Conservation (phyloP, 495 filamentous ascomycete species). For the Cenococcum geophilum region DNA sequence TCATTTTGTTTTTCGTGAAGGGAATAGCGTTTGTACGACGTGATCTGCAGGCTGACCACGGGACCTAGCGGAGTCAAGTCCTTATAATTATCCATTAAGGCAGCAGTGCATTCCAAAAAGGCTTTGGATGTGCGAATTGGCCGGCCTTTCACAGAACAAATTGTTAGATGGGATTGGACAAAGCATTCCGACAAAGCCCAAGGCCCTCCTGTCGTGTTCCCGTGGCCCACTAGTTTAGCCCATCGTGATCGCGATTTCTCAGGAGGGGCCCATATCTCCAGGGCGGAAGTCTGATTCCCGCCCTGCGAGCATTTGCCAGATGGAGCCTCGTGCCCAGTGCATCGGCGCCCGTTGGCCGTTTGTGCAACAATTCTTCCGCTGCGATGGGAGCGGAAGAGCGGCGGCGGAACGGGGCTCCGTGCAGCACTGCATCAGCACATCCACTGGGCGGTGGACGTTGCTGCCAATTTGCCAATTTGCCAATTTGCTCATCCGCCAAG, state of each 20-base stretch:
- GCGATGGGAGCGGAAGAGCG: background rate
- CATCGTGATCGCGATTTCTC: background rate
- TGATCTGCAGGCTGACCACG: too few species aligned
- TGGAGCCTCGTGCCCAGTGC: background rate
- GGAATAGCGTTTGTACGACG: too few species aligned
- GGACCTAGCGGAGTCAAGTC: too few species aligned
- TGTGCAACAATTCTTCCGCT: background rate
- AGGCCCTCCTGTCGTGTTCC: background rate
- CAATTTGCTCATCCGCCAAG: too few species aligned
- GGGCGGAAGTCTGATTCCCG: background rate
- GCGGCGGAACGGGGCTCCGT: background rate
- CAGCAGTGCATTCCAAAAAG: background rate
- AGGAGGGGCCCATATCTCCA: background rate
- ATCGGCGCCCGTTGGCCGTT: background rate
- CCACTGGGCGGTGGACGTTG: background rate
- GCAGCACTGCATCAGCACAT: too few species aligned
- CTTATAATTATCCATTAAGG: background rate
- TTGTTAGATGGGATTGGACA: background rate
- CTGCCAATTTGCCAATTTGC: background rate
- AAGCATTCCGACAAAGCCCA: background rate
- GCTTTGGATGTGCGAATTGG: background rate
- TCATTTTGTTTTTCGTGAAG: too few species aligned
- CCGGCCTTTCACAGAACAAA: background rate
- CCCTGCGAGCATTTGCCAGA: background rate
- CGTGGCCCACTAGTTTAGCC: background rate